A percentile compares a stretch with the other conserved stretches of the same genome.
These are phyloP conservation scores for Elaeis guineensis DNA, from an alignment of 176 grass and related monocot species.

Conservation along the genomic window DNA sequence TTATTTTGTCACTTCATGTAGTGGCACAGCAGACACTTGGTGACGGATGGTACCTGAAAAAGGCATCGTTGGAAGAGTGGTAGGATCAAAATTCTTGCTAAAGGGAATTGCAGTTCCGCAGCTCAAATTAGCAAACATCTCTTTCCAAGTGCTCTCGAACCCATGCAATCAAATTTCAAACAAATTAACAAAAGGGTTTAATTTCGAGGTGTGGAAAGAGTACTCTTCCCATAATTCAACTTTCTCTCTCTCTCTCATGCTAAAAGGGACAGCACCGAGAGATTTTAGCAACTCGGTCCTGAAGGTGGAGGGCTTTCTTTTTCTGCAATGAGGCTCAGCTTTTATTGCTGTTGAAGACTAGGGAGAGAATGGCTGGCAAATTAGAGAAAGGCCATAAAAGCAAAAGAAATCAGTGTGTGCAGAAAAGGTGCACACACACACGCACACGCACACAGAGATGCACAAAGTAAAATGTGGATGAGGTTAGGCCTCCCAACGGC, in stretches of 20 bases:
- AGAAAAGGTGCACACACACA: background rate
- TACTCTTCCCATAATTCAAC: constrained; percentile 3
- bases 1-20: constrained; percentile 2
- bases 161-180: constrained; percentile 11
- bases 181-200: background rate
- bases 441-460: background rate
- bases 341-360: constrained; percentile 14
- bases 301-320: constrained; percentile 10
- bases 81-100: background rate
- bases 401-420: background rate
- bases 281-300: constrained; percentile 10
- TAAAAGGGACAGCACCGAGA: background rate
- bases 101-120: background rate
- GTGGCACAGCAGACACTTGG: background rate
- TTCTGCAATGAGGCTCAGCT: constrained; percentile 11
- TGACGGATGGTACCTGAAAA: constrained; percentile 16
- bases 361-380: background rate
- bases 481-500: background rate
- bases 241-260: constrained; percentile 10
- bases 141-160: constrained; percentile 9
- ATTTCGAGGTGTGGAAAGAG: background rate
- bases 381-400: constrained; percentile 7
- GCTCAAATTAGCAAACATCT: constrained; percentile 12
- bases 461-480: constrained; percentile 1
- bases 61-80: constrained; percentile 9